Percentiles rank a stretch among this genome's conserved stretches.
Evolutionary conservation across 2,329 filamentous ascomycete species (phyloP).

Genomic region (Esteya vermicola): DNA sequence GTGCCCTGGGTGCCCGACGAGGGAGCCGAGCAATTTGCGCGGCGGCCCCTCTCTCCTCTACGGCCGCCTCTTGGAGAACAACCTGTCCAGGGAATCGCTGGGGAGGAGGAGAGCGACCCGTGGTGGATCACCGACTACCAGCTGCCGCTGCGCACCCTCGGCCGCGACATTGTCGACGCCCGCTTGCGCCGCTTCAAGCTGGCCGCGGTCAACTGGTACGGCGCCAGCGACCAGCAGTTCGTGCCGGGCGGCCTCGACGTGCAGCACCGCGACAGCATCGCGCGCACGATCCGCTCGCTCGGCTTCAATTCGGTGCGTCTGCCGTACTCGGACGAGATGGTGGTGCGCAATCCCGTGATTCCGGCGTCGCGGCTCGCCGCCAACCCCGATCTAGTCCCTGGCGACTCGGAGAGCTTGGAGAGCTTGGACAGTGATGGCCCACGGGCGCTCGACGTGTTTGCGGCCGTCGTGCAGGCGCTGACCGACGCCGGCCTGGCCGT

Average conservation of each 20-base stretch:
- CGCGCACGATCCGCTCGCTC: slow-evolving; percentile 40
- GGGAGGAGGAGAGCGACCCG: slow-evolving; percentile 25
- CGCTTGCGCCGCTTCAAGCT: slow-evolving; percentile 44
- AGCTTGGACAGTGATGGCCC: no score
- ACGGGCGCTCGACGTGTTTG: slow-evolving; percentile 46
- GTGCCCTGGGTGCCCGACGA: slow-evolving; percentile 35
- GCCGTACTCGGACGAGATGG: slow-evolving; percentile 56
- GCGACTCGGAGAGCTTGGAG: no score
- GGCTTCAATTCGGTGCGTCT: slow-evolving; percentile 59
- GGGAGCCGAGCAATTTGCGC: slow-evolving; percentile 29
- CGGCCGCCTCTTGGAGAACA: no score
- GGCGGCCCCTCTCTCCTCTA: no score
- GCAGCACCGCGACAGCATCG: slow-evolving; percentile 46
- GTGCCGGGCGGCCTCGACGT: slow-evolving; percentile 50
- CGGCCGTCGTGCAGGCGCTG: slow-evolving; percentile 41
- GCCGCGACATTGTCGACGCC: slow-evolving; percentile 46
- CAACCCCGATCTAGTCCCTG: slow-evolving; percentile 46
- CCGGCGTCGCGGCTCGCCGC: slow-evolving; percentile 34
- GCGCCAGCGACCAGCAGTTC: slow-evolving; percentile 52
- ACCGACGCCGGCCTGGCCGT: slow-evolving; percentile 50
- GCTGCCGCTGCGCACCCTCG: slow-evolving; percentile 43
- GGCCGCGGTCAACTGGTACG: slow-evolving; percentile 56
- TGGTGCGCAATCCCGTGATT: slow-evolving; percentile 43
- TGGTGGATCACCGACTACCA: slow-evolving; percentile 31
- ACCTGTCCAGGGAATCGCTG: no score